These are phyloP conservation scores for Angomonas ambiguus DNA, from an alignment of 208 protist species.

Conservation along the genomic window DNA sequence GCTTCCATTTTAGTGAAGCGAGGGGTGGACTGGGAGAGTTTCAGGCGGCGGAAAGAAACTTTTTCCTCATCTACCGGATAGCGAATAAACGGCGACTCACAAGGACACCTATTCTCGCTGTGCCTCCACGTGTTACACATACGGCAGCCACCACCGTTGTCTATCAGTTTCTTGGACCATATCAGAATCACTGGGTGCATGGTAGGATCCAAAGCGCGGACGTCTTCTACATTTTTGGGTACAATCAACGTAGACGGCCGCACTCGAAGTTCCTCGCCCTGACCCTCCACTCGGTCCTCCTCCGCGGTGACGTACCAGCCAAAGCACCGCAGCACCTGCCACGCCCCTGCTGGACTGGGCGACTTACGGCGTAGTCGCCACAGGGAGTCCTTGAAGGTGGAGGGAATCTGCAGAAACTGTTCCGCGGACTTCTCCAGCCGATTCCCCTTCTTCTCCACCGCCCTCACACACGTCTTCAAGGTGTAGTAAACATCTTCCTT, in stretches of 20 bases:
- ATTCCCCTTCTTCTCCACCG: constrained; percentile 50
- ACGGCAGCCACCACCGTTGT: constrained; percentile 55
- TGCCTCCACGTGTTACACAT: constrained; percentile 78
- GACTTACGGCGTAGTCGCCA: constrained; percentile 60
- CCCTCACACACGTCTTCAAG: constrained; percentile 35
- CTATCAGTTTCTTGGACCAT: constrained; percentile 56
- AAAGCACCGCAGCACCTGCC: constrained; percentile 65
- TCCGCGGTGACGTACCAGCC: constrained; percentile 22
- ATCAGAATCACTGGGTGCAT: constrained; percentile 61
- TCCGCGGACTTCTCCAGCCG: constrained; percentile 32
- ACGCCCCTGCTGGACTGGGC: constrained; percentile 56
- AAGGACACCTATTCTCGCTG: constrained; percentile 60
- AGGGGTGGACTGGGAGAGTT: constrained; percentile 15
- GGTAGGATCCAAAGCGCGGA: constrained; percentile 48
- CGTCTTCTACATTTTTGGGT: constrained; percentile 39
- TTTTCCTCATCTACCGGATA: constrained; percentile 15
- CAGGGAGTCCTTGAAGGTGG: constrained; percentile 65
- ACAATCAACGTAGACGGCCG: constrained; percentile 26
- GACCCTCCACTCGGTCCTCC: constrained; percentile 3
- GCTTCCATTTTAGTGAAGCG: constrained; percentile 56
- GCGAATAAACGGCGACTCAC: constrained; percentile 59
- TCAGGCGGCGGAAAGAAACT: constrained; percentile 10
- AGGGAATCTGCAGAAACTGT: constrained; percentile 48
- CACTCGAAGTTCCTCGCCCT: constrained; percentile 35
- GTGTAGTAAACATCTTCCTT: constrained; percentile 63